Conservation (phyloP, 768 basidiomycete species). For the Russula foetens region DNA sequence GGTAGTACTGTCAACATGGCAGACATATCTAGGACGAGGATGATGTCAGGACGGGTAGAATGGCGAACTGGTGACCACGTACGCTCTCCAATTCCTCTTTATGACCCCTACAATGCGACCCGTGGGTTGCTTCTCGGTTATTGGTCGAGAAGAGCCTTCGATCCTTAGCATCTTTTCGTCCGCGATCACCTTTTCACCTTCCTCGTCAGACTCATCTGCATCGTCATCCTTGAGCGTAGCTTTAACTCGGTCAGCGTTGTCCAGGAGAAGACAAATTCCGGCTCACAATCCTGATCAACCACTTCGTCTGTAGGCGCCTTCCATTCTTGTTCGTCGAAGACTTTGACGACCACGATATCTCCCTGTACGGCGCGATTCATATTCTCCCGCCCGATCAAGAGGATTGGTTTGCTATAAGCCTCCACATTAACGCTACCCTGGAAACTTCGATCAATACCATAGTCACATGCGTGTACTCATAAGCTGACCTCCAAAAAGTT, state of each 20-base stretch:
- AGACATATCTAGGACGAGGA: slow-evolving; percentile 62
- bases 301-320: slow-evolving; percentile 88
- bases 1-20: slow-evolving; percentile 88
- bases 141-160: slow-evolving; percentile 24
- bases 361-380: slow-evolving; percentile 96
- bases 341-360: slow-evolving; percentile 84
- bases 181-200: slow-evolving; percentile 35
- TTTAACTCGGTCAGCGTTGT: slow-evolving; percentile 24
- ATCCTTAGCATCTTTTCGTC: slow-evolving; percentile 25
- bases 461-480: neutral
- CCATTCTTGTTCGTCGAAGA: slow-evolving; percentile 87
- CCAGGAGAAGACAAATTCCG: neutral
- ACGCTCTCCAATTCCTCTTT: slow-evolving; percentile 95
- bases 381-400: slow-evolving; percentile 81
- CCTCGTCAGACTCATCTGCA: slow-evolving; percentile 64
- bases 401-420: slow-evolving; percentile 64
- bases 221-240: slow-evolving; percentile 83
- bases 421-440: slow-evolving; percentile 78
- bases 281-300: slow-evolving; percentile 82
- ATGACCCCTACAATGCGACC: slow-evolving; percentile 87
- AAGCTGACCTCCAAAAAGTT: slow-evolving; percentile 82
- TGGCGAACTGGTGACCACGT: slow-evolving; percentile 29
- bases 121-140: slow-evolving; percentile 74
- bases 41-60: neutral
- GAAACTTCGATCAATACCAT: neutral